Conservation (phyloP, 1,284 basidiomycete genomes). For the Boletus chippewaensis region DNA sequence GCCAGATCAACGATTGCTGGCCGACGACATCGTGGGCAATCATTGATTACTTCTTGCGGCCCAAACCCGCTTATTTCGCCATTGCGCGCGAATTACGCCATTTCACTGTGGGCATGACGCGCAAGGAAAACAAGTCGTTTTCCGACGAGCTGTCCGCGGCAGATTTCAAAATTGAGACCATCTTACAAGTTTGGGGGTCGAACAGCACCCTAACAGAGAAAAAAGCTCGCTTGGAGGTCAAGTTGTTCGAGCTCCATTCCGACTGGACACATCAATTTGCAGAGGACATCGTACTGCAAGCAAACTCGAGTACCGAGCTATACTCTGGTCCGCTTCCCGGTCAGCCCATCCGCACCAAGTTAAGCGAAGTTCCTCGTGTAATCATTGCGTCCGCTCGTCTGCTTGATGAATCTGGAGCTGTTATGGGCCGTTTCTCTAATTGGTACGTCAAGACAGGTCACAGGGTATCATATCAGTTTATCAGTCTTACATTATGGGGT, state of each 20-base stretch:
- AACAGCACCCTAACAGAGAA: conserved; percentile 64
- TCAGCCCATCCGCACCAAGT: conserved; percentile 58
- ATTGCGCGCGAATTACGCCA: conserved; percentile 66
- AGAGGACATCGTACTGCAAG: conserved; percentile 48
- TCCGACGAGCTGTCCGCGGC: conserved; percentile 56
- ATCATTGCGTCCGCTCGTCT: conserved; percentile 76
- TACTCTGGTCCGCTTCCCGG: conserved; percentile 65
- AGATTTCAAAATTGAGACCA: conserved; percentile 57
- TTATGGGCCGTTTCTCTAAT: conserved; percentile 74
- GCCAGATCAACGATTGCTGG: conserved; percentile 75
- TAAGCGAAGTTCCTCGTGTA: conserved; percentile 57
- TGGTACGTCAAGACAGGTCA: conserved; percentile 44
- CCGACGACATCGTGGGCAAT: conserved; percentile 78
- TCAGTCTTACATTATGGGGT: conserved; percentile 11
- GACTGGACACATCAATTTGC: conserved; percentile 50
- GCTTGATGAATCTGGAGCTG: conserved; percentile 46
- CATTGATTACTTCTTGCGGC: conserved; percentile 69
- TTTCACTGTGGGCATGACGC: conserved; percentile 74
- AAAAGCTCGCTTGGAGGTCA: conserved; percentile 56
- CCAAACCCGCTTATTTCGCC: conserved; percentile 69
- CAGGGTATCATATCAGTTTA: conserved; percentile 1
- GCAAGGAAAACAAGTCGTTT: conserved; percentile 62
- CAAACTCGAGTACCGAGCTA: conserved; percentile 81
- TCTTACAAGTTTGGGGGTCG: conserved; percentile 78
- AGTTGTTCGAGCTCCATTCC: conserved; percentile 61